Evolutionary conservation across 2,329 filamentous ascomycete species (phyloP).

Genomic region (Stylonectria norvegica): DNA sequence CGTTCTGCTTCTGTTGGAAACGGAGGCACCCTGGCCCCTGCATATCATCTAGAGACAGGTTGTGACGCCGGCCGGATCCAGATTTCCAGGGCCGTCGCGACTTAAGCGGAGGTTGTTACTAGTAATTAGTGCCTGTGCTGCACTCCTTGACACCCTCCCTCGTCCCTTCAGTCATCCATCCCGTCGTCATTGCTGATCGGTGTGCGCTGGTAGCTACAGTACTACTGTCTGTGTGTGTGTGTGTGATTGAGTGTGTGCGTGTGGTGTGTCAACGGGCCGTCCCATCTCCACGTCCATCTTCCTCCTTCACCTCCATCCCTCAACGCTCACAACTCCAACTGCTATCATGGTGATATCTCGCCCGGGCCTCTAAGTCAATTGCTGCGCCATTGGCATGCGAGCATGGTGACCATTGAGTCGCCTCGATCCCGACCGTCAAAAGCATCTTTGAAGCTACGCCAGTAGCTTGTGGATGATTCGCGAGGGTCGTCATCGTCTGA

Average conservation of each 20-base stretch:
- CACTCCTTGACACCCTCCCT: too few species aligned
- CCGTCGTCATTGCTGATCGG: too few species aligned
- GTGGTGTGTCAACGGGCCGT: neutral
- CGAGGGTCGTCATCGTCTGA: conserved; percentile 1
- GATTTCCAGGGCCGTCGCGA: neutral
- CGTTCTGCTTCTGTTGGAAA: too few species aligned
- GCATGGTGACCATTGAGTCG: conserved; percentile 18
- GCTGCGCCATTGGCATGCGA: conserved; percentile 21
- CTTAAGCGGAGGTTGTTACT: neutral
- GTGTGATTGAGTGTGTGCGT: neutral
- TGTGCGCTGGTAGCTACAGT: too few species aligned
- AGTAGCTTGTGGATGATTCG: conserved; percentile 12
- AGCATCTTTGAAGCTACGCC: conserved; percentile 8
- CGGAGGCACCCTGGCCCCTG: neutral
- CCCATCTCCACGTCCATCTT: conserved; percentile 1
- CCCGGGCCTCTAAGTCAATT: conserved; percentile 10
- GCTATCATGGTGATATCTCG: conserved; percentile 10
- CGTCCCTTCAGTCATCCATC: too few species aligned
- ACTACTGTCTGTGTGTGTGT: too few species aligned
- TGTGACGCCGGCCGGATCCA: neutral
- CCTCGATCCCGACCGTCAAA: conserved; percentile 16
- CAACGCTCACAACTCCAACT: conserved; percentile 1
- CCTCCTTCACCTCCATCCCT: conserved; percentile 4
- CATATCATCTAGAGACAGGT: neutral
- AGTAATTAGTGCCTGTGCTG: neutral